phyloP scores from a whole-genome alignment of 805 yeast genomes.

The Tetrapisispora pingtungensis region DNA sequence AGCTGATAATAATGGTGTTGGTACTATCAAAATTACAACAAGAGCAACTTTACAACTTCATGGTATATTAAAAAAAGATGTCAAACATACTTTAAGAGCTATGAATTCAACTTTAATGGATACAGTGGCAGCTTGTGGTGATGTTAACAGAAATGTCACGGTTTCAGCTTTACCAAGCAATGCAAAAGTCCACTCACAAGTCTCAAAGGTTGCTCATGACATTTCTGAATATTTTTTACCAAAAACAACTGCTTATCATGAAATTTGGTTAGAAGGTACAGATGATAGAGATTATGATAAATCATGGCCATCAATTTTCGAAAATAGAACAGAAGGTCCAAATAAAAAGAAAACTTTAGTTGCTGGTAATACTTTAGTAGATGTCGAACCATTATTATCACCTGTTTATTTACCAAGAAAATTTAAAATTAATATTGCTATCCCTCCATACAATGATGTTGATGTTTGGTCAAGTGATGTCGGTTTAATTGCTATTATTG shows the following conservation, averaged over 20 bases:
- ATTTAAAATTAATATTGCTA: slow-evolving; percentile 87
- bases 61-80: slow-evolving; percentile 82
- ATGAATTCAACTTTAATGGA: slow-evolving; percentile 87
- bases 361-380: slow-evolving; percentile 75
- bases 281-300: slow-evolving; percentile 58
- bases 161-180: slow-evolving; percentile 81
- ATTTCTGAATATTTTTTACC: slow-evolving; percentile 83
- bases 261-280: slow-evolving; percentile 86
- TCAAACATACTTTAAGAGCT: slow-evolving; percentile 85
- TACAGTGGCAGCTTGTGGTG: slow-evolving; percentile 97
- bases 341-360: slow-evolving; percentile 72
- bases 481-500: slow-evolving; percentile 81
- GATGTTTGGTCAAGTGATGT: slow-evolving; percentile 94
- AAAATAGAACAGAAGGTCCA: slow-evolving; percentile 62
- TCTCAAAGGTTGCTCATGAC: slow-evolving; percentile 48
- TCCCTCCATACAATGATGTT: slow-evolving; percentile 93
- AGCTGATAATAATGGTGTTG: slow-evolving; percentile 77
- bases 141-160: slow-evolving; percentile 94
- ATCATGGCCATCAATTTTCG: slow-evolving; percentile 56
- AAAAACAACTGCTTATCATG: slow-evolving; percentile 89
- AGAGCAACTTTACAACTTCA: slow-evolving; percentile 96
- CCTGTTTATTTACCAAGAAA: slow-evolving; percentile 86
- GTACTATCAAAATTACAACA: slow-evolving; percentile 87
- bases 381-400: slow-evolving; percentile 81
- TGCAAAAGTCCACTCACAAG: slow-evolving; percentile 69